Percentiles rank a stretch among this genome's conserved stretches.
Conservation (phyloP, 768 basidiomycete genomes). For the Lyophyllum decastes region DNA sequence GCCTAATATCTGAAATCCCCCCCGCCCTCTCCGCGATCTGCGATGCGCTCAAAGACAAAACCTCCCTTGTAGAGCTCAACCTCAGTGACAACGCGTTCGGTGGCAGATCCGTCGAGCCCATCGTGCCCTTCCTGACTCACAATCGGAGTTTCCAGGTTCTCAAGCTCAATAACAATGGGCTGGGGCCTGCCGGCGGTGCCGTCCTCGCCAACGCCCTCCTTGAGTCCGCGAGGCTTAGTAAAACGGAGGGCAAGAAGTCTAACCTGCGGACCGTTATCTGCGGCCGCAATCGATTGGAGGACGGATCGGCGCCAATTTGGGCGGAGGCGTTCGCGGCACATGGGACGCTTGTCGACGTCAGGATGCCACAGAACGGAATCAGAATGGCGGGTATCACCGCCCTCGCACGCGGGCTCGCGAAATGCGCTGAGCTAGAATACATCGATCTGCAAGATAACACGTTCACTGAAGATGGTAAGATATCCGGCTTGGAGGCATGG, state of each 20-base stretch:
- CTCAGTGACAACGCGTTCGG: slow-evolving; percentile 97
- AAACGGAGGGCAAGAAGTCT: slow-evolving; percentile 66
- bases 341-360: slow-evolving; percentile 77
- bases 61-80: slow-evolving; percentile 83
- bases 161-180: slow-evolving; percentile 94
- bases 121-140: slow-evolving; percentile 84
- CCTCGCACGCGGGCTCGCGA: slow-evolving; percentile 73
- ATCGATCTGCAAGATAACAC: slow-evolving; percentile 95
- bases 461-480: slow-evolving; percentile 63
- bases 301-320: slow-evolving; percentile 83
- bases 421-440: slow-evolving; percentile 64
- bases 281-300: slow-evolving; percentile 94
- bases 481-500: slow-evolving; percentile 54
- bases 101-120: slow-evolving; percentile 90
- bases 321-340: slow-evolving; percentile 88
- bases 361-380: slow-evolving; percentile 98
- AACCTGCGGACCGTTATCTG: slow-evolving; percentile 83
- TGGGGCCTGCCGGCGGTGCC: slow-evolving; percentile 86
- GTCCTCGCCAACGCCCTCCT: slow-evolving; percentile 84
- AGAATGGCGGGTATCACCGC: slow-evolving; percentile 86
- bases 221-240: slow-evolving; percentile 70
- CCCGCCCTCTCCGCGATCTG: slow-evolving; percentile 86
- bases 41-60: slow-evolving; percentile 79
- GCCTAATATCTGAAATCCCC: slow-evolving; percentile 94
- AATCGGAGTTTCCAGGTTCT: slow-evolving; percentile 84